Evolutionary conservation across 805 yeast species (phyloP).

Genomic region (Brettanomyces bruxellensis): DNA sequence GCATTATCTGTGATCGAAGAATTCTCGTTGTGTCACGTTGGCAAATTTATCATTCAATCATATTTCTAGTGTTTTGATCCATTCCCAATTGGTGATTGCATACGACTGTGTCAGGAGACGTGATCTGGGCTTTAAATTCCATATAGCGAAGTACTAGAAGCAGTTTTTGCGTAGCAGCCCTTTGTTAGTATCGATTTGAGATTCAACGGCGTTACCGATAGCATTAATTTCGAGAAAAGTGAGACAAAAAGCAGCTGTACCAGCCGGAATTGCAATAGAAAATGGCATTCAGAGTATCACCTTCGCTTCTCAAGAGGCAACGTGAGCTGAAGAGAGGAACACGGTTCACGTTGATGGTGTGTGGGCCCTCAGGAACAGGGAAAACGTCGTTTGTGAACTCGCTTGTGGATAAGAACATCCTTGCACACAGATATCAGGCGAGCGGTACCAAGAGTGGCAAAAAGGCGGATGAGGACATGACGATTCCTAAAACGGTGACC

Average conservation of each 20-base stretch:
- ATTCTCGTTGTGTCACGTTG: too few relatives aligned
- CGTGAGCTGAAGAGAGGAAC: constrained; percentile 68
- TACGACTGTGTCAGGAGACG: too few relatives aligned
- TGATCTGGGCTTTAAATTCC: too few relatives aligned
- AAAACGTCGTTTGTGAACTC: constrained; percentile 70
- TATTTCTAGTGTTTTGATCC: too few relatives aligned
- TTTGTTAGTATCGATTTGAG: too few relatives aligned
- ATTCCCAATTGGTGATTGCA: too few relatives aligned
- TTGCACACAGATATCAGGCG: constrained; percentile 47
- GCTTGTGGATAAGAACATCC: constrained; percentile 49
- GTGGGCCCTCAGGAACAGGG: constrained; percentile 71
- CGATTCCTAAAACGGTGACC: constrained; percentile 40
- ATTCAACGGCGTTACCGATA: too few relatives aligned
- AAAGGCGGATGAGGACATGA: constrained; percentile 11
- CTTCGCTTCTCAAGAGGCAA: constrained; percentile 34
- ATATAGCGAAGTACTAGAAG: too few relatives aligned
- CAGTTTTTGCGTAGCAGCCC: too few relatives aligned
- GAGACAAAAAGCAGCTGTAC: not conserved
- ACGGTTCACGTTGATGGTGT: constrained; percentile 63
- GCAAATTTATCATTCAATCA: too few relatives aligned
- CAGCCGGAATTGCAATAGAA: not conserved
- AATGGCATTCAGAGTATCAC: constrained; percentile 13
- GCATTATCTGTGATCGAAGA: too few relatives aligned
- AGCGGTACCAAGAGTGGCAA: constrained; percentile 16
- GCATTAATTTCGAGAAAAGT: too few relatives aligned